Percentiles rank a stretch among this genome's conserved stretches.
Conservation (phyloP, 768 basidiomycete genomes). For the Serendipita sp. region DNA sequence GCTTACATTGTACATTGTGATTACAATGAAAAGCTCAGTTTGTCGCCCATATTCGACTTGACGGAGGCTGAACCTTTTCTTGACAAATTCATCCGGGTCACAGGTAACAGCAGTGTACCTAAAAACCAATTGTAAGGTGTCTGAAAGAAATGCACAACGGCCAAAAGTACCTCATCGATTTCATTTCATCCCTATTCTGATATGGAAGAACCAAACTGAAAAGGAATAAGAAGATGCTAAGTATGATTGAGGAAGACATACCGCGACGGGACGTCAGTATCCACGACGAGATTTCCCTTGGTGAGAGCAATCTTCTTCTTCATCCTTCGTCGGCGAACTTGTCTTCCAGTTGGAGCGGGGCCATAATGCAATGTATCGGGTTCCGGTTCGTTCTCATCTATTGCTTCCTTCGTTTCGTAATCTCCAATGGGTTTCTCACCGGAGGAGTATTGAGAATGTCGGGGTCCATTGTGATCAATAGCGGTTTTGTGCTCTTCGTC, state of each 20-base stretch:
- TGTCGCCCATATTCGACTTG: conserved; percentile 65
- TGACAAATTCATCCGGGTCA: conserved; percentile 84
- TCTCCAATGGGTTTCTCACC: too few relatives aligned
- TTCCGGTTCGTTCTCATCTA: background rate
- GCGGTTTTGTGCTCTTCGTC: background rate
- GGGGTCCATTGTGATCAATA: background rate
- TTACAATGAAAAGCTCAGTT: conserved; percentile 85
- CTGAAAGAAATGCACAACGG: conserved; percentile 31
- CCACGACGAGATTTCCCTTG: conserved; percentile 76
- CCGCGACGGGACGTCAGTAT: conserved; percentile 69
- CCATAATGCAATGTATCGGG: conserved; percentile 64
- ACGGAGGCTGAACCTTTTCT: conserved; percentile 65
- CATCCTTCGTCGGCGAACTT: conserved; percentile 50
- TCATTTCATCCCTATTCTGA: conserved; percentile 55
- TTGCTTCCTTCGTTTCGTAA: too few relatives aligned
- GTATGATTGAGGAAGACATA: background rate
- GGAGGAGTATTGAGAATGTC: background rate
- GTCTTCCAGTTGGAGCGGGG: conserved; percentile 68
- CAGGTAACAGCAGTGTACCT: conserved; percentile 73
- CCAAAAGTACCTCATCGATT: conserved; percentile 25
- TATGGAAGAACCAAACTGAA: conserved; percentile 50
- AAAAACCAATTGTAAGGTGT: background rate
- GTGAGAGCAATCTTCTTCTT: conserved; percentile 74
- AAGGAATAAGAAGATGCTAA: background rate
- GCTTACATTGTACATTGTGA: conserved; percentile 92